Base-by-base conservation (phyloP, 2,329 filamentous ascomycete genomes). In the Penicillium glabrum region DNA sequence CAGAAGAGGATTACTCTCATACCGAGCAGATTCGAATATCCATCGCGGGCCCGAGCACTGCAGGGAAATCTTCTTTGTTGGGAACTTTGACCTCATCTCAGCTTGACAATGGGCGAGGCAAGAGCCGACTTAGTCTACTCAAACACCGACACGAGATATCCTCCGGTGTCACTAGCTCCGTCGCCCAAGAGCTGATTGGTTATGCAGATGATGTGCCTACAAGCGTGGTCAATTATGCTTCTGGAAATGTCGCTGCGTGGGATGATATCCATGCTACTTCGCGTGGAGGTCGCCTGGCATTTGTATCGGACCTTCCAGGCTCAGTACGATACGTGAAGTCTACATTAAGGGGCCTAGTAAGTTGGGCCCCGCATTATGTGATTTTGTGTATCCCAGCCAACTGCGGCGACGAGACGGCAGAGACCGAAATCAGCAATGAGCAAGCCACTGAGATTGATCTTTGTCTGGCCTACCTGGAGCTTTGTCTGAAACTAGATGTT, bases 321-420 rank as follows among this genome's bases (percentile, higher is more conserved):
- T 90, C 96, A 62, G 89, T 93, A 37, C 86, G 92, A 45, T 99
- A 95, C 73, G 85, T 92, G 47, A 87, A 95, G 54, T 98, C 93
- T 6, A 93, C 91, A 2, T 80, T 98, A 52, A 86, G 93, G 58
- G 92, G 93, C 0, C 80, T 99, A n/a, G 83, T 99, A 61, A 95
- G 93, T 46, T 98, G 95, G 93, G 90, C 90, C 37, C 95, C 95
- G 9, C 92, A 98, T 71, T 99, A 95, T 88, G 92, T 90, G 1
- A 74, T 96, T 23, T 81, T 98, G 2, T 97, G 96, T 64, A 86
- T 98, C 59, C 87, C 91, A 46, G 91, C 91, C 35, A 89, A 95
- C 67, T 89, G 89, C 61, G 67, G 63, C 23, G 80, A 82, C 11
- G 85, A 88, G 46, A 76, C 56, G 9, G 26, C 56, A 11, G 58